Evolutionary conservation across 306 rosid species (phyloP).

Genomic region (Glycine tomentella): DNA sequence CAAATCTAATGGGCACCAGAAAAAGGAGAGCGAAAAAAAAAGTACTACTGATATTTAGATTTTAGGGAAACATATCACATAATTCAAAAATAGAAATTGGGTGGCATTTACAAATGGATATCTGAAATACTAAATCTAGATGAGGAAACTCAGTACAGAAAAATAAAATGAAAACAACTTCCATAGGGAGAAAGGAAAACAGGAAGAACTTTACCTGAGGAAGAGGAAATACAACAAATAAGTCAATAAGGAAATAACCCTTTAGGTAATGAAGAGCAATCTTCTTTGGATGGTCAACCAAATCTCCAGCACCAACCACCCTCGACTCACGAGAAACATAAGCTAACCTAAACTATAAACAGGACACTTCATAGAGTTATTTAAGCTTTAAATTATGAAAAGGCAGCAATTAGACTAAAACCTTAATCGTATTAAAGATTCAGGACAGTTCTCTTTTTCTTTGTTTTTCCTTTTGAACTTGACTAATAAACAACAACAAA

Average conservation of each 20-base stretch:
- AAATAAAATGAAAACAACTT: too few relatives aligned
- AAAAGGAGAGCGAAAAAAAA: not conserved
- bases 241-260: conserved; percentile 67
- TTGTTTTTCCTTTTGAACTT: conserved; percentile 9
- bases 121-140: not conserved
- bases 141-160: too few relatives aligned
- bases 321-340: conserved; percentile 83
- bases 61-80: not conserved
- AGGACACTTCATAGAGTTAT: conserved; percentile 21
- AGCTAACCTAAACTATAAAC: conserved; percentile 84
- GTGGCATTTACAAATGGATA: conserved; percentile 20
- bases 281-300: conserved; percentile 81
- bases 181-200: conserved; percentile 1
- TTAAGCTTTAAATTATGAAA: conserved; percentile 9
- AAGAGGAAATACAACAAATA: conserved; percentile 73
- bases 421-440: not conserved
- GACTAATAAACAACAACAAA: conserved; percentile 1
- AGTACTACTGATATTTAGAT: not conserved
- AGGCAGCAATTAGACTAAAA: not conserved
- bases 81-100: not conserved
- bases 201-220: conserved; percentile 66
- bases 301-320: conserved; percentile 90
- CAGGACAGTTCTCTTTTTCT: not conserved
- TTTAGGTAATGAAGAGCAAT: conserved; percentile 71
- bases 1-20: too few relatives aligned